Conservation (phyloP, 768 basidiomycete species). For the Tricholomella constricta region DNA sequence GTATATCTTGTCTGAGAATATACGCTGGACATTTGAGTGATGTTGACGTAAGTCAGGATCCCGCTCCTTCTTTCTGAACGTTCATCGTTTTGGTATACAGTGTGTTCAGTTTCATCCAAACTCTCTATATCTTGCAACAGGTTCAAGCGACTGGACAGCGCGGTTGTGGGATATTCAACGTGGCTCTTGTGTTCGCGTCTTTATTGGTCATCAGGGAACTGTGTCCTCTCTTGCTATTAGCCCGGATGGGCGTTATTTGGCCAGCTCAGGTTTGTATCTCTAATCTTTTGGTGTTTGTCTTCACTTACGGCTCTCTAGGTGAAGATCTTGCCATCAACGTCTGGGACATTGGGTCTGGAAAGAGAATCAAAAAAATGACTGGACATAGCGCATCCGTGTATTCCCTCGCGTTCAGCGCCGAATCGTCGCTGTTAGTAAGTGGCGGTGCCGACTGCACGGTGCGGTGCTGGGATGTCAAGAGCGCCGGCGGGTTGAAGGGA, state of each 20-base stretch:
- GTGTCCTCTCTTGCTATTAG: constrained; percentile 86
- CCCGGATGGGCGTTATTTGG: constrained; percentile 92
- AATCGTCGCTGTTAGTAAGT: constrained; percentile 87
- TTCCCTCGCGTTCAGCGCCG: constrained; percentile 88
- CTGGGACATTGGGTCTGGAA: constrained; percentile 96
- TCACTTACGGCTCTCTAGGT: constrained; percentile 40
- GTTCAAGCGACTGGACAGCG: constrained; percentile 94
- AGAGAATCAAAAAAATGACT: constrained; percentile 93
- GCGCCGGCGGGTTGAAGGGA: constrained; percentile 60
- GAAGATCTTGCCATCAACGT: constrained; percentile 93
- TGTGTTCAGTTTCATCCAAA: constrained; percentile 97
- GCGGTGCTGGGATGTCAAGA: constrained; percentile 96
- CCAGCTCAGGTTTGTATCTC: constrained; percentile 68
- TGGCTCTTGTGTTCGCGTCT: constrained; percentile 91
- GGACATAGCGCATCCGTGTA: constrained; percentile 91
- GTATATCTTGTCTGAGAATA: constrained; percentile 81
- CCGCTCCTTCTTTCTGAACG: not conserved
- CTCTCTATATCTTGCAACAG: constrained; percentile 94
- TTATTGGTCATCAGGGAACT: constrained; percentile 91
- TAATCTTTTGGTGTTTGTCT: constrained; percentile 2
- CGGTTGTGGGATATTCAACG: constrained; percentile 98
- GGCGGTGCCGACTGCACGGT: constrained; percentile 96
- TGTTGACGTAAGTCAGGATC: constrained; percentile 78
- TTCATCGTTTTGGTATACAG: constrained; percentile 40
- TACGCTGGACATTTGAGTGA: constrained; percentile 97